Conservation (phyloP, 202 grass and related monocot species). For the Panicum virgatum region DNA sequence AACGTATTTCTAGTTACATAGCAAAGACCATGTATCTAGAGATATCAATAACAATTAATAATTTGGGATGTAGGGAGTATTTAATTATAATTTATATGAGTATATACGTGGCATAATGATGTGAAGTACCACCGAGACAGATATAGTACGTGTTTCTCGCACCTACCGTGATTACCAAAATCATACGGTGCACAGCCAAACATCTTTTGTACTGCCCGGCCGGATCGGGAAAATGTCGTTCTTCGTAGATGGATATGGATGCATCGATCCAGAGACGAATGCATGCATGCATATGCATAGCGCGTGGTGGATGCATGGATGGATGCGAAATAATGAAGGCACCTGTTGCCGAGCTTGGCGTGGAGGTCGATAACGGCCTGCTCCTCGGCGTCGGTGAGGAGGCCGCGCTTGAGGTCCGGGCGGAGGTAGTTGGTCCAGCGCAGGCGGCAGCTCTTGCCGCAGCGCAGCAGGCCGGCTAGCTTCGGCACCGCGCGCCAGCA, state of each 20-base stretch:
- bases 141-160: conserved; percentile 5
- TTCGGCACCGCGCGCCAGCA: conserved; percentile 99
- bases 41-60: no score
- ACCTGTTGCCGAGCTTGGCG: conserved; percentile 85
- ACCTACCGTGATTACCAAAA: background rate
- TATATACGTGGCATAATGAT: no score
- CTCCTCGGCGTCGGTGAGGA: conserved; percentile 92
- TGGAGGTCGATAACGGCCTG: conserved; percentile 92
- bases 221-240: no score
- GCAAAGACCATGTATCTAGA: no score
- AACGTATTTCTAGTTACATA: no score
- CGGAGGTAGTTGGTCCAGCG: conserved; percentile 97
- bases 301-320: no score
- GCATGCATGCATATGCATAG: no score
- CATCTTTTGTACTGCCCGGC: no score
- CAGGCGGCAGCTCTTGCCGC: conserved; percentile 96
- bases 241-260: background rate
- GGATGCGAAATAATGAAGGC: background rate
- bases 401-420: conserved; percentile 89
- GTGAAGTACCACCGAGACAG: background rate
- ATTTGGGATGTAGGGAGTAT: no score
- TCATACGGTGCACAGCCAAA: background rate
- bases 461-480: conserved; percentile 82
- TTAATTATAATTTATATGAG: no score
- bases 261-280: background rate